Base-by-base conservation (phyloP, 2,329 filamentous ascomycete species). In the Chrysoporthe deuterocubensis region DNA sequence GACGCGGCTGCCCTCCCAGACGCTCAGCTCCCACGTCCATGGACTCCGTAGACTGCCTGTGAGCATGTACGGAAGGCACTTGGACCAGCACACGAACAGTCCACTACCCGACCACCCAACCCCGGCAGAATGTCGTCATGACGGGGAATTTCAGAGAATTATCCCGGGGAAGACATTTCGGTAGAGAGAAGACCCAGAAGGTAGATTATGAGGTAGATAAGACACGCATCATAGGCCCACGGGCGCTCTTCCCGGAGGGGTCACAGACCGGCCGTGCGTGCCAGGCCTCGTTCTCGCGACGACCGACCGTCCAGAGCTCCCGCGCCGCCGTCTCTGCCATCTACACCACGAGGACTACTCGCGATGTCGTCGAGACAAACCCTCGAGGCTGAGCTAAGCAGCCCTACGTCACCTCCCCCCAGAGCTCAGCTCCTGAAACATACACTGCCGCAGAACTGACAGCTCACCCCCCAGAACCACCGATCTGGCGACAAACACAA, bases 331-430 rank as follows among this genome's bases (percentile, higher is more conserved):
- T 40, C 4, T 9, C 40, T 37, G 26, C 34, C 54, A 8, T 57
- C 14, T 32, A 37, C 57, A 60, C 42, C 57, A 44, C 21, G 14
- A 37, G 18, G 6, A 57, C 16, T 32, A 21, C 8, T 21, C 37
- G 43, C 34, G 52, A 58, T 60, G 66, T 64, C 52, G 61, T 67
- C 34, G 52, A 64, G 50, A 61, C 26, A 65, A 46, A 50, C 42
- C 42, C 21, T 14, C 34, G 6, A 34, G 34, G 59, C 37, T 66
- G 67, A 66, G 63, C 59, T 62, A 68, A 68, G 59, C 48, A 34
- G 34, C 34, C n/a, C 40, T 32, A 18, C 26, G 26, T 26, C 26
- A 26, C 26, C 26, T 26, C 26, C 26, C 26, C 26, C 26, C 26
- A 26, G 26, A 26, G 26, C 57, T 6, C 16, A 59, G 37, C 34